These are phyloP conservation scores for Meyerozyma guilliermondii DNA, from an alignment of 1,139 yeast species.

Conservation along the genomic window DNA sequence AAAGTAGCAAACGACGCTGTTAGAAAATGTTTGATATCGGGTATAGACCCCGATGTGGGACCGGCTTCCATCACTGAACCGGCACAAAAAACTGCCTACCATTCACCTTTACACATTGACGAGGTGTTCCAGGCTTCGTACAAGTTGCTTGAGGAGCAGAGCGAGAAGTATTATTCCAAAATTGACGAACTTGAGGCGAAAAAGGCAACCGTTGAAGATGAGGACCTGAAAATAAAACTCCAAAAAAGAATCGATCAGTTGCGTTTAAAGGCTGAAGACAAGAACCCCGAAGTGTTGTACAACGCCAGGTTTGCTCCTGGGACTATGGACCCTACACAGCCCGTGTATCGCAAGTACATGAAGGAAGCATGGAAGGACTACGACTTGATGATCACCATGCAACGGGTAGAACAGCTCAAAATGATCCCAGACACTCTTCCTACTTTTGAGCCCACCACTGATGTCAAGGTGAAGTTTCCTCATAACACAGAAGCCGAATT, in stretches of 20 bases:
- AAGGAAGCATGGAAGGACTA: conserved; percentile 67
- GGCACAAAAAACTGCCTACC: conserved; percentile 35
- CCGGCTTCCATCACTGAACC: conserved; percentile 24
- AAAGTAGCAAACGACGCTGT: conserved; percentile 25
- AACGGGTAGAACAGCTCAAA: conserved; percentile 78
- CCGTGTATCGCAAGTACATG: conserved; percentile 71
- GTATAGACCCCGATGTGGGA: conserved; percentile 25
- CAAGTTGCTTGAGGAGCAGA: conserved; percentile 49
- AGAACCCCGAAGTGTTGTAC: conserved; percentile 80
- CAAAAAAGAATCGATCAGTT: conserved; percentile 17
- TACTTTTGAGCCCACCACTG: conserved; percentile 77
- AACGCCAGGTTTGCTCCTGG: conserved; percentile 45
- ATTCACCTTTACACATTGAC: conserved; percentile 63
- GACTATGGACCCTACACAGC: conserved; percentile 61
- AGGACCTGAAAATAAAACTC: conserved; percentile 5
- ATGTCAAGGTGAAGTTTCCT: conserved; percentile 71
- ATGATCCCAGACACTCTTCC: conserved; percentile 94
- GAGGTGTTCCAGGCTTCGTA: conserved; percentile 71
- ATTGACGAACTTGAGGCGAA: conserved; percentile 12
- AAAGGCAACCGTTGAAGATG: conserved; percentile 5
- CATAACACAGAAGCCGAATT: conserved; percentile 53
- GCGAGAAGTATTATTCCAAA: conserved; percentile 19
- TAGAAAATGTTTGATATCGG: conserved; percentile 30
- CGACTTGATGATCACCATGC: conserved; percentile 72
- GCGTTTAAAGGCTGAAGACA: conserved; percentile 47